phyloP scores from a whole-genome alignment of 202 grass and related monocot species.

The Eragrostis tef region DNA sequence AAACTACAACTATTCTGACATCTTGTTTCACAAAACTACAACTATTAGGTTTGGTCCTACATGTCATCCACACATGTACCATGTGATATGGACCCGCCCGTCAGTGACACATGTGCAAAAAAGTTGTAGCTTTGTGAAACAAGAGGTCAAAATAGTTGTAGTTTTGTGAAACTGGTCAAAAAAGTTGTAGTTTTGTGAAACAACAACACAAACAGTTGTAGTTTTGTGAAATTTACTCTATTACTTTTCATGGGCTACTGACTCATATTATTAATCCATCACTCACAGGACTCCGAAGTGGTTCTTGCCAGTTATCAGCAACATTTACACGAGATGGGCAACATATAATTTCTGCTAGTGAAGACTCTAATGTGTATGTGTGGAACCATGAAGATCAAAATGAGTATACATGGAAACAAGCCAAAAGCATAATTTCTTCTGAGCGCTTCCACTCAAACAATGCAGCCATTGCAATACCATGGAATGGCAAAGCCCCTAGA shows the following conservation, averaged over 20 bases:
- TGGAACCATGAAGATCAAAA: constrained; percentile 73
- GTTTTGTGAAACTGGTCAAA: too few species aligned
- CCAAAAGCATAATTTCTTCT: constrained; percentile 70
- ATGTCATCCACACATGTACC: too few species aligned
- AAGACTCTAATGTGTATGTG: constrained; percentile 79
- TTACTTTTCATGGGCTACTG: constrained; percentile 1
- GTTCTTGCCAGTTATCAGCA: constrained; percentile 68
- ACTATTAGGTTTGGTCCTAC: too few species aligned
- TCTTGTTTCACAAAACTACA: too few species aligned
- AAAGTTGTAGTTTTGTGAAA: too few species aligned
- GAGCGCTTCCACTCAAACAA: constrained; percentile 74
- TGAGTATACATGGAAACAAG: constrained; percentile 52
- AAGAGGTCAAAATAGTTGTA: too few species aligned
- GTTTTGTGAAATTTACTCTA: too few species aligned
- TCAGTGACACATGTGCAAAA: too few species aligned
- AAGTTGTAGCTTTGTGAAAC: too few species aligned
- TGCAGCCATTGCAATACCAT: constrained; percentile 79
- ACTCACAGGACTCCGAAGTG: constrained; percentile 61
- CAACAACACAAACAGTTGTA: too few species aligned
- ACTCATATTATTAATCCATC: constrained; percentile 28
- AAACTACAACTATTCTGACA: too few species aligned
- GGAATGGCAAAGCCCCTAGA: constrained; percentile 59
- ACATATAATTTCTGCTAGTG: constrained; percentile 76
- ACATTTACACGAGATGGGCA: constrained; percentile 75
- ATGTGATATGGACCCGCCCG: too few species aligned